Percentiles rank a stretch among this genome's conserved stretches.
phyloP scores from a whole-genome alignment of 2,329 filamentous ascomycete species.

The Ceratocystis lukuohia region DNA sequence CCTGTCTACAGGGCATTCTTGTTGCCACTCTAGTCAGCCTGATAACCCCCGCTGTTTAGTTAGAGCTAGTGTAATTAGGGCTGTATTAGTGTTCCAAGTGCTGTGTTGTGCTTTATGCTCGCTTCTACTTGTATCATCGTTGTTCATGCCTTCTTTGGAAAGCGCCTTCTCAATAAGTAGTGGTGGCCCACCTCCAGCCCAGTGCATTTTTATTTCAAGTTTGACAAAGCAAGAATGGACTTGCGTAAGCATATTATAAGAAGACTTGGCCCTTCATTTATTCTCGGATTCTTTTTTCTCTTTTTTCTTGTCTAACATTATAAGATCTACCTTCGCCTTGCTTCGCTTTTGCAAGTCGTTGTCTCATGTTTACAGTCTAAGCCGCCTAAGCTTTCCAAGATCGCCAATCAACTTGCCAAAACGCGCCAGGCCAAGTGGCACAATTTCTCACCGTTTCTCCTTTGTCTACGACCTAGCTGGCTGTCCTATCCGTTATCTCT shows the following conservation, averaged over 20 bases:
- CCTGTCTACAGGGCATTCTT: not conserved
- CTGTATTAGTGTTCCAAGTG: no score
- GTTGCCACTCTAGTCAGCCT: not conserved
- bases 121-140: not conserved
- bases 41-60: not conserved
- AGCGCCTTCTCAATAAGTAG: not conserved
- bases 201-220: constrained; percentile 1
- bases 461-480: no score
- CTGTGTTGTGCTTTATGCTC: not conserved
- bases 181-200: not conserved
- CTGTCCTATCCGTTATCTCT: no score
- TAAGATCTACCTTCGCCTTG: not conserved
- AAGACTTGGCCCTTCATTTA: not conserved
- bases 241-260: no score
- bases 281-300: constrained; percentile 7
- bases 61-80: no score
- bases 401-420: not conserved
- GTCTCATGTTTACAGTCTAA: constrained; percentile 3
- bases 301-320: not conserved
- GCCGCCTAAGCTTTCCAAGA: not conserved
- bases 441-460: not conserved
- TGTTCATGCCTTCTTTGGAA: not conserved
- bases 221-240: no score
- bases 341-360: not conserved
- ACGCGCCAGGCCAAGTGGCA: not conserved